Evolutionary conservation across 106 monocot genomes (phyloP), one percentile per base, ranked within the genome.

Genomic region (Acorus calamus): DNA sequence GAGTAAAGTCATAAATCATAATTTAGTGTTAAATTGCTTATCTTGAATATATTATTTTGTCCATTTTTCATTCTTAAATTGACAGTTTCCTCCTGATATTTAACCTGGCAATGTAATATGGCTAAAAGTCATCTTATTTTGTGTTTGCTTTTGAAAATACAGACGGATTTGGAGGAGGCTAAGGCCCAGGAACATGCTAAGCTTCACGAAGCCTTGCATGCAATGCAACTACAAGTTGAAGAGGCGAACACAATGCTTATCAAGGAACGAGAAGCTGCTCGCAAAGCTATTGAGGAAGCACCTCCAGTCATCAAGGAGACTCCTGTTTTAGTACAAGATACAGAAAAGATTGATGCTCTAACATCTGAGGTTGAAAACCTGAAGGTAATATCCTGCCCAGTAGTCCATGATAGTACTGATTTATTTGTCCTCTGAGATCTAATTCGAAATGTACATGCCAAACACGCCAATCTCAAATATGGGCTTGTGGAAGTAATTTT

Each of bases 261-360:
- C 8, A 86, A 77, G 67, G 94, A 94, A 79, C 65, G 83, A 60
- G 89, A 89, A 69, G 83, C 81, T 76, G 76, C 86, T 58, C 74
- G 76, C 47, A 89, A 81, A 65, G 86, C 89, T 62, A 79, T 84
- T 68, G 83, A 89, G 66, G 89, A 89, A 73, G 81, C 79, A 44
- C 92, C 88, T 54, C 81, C 86, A 50, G 77, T 94, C 3, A 81
- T 89, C 8, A 89, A 86, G 76, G 94, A 94, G 79, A 82, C 85
- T 55, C 79, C 81, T 64, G 79, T 94, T 46, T 59, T 89, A 61
- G 85, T 93, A 50, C 74, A 94, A 61, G 90, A 96, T 73, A 82
- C 77, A 12, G 85, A 84, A 76, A 91, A 87, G 60, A 81, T 96
- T 50, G 67, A 79, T 69, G 68, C 63, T 57, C 66, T 96, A 45